Evolutionary conservation across 352 stramenopile genomes (phyloP).

Genomic region (Pythium brachiatum): DNA sequence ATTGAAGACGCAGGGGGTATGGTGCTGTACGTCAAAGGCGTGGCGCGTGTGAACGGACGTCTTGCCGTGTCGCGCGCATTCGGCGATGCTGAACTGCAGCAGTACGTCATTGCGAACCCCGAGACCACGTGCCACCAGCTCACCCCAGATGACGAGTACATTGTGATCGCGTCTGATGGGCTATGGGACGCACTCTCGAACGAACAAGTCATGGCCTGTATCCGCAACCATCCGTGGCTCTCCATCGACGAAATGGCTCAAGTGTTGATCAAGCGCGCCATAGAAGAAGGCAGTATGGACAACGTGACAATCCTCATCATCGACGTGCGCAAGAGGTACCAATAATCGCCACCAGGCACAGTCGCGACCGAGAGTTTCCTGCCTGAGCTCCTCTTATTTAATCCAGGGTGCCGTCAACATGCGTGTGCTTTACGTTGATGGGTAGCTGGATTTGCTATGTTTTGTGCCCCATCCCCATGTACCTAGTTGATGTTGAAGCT

Average conservation of each 20-base stretch:
- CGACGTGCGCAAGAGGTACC: conserved; percentile 47
- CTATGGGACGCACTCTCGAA: conserved; percentile 77
- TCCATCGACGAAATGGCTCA: conserved; percentile 54
- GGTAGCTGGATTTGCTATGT: neutral
- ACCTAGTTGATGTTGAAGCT: conserved; percentile 3
- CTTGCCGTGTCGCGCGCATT: conserved; percentile 71
- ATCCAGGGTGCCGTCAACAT: neutral
- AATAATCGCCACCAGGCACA: neutral
- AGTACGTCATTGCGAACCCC: conserved; percentile 60
- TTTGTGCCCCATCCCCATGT: neutral
- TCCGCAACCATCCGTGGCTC: conserved; percentile 69
- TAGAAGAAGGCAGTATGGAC: conserved; percentile 67
- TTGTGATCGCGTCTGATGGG: conserved; percentile 73
- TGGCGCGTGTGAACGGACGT: conserved; percentile 66
- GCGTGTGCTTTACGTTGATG: neutral
- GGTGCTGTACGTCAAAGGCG: conserved; percentile 71
- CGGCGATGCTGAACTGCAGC: conserved; percentile 58
- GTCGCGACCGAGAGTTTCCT: no score
- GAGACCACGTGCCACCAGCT: conserved; percentile 58
- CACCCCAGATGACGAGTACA: conserved; percentile 58
- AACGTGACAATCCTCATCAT: conserved; percentile 78
- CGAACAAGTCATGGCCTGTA: conserved; percentile 55
- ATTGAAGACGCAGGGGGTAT: conserved; percentile 70
- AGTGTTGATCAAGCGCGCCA: conserved; percentile 61
- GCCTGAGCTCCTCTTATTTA: conserved; percentile 17